Conservation (phyloP, 2,329 filamentous ascomycete genomes). For the Aspergillus pseudoterreus region DNA sequence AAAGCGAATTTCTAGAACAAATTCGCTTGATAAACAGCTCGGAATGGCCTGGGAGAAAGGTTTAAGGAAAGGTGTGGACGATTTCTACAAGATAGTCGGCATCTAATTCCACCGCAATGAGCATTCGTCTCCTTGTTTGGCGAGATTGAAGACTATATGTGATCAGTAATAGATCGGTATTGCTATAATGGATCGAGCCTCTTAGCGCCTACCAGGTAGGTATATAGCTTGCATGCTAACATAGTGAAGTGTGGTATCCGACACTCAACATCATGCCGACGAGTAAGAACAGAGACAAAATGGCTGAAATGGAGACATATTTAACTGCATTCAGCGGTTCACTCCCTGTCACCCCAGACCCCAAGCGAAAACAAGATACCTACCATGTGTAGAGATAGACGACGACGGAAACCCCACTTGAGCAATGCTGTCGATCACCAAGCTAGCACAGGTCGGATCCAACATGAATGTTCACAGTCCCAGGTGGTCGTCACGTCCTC, state of each 20-base stretch:
- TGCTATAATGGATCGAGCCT: too few species aligned
- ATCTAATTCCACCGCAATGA: too few species aligned
- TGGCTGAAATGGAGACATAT: too few species aligned
- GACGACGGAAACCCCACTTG: constrained; percentile 6
- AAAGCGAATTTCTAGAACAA: constrained; percentile 53
- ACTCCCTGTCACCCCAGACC: neutral
- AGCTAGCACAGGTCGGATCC: constrained; percentile 7
- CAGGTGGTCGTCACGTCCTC: neutral
- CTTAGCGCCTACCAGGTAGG: too few species aligned
- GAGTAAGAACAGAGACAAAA: too few species aligned
- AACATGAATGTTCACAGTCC: neutral
- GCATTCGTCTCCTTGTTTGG: too few species aligned
- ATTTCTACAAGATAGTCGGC: constrained; percentile 22
- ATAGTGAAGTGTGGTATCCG: too few species aligned
- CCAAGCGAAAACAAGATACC: constrained; percentile 10
- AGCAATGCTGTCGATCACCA: constrained; percentile 11
- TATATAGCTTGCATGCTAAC: too few species aligned
- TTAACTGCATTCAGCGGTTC: too few species aligned
- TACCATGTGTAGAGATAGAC: constrained; percentile 1
- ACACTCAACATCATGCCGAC: too few species aligned
- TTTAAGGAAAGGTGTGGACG: constrained; percentile 31
- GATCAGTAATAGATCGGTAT: too few species aligned
- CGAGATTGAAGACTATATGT: too few species aligned
- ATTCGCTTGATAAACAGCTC: constrained; percentile 40
- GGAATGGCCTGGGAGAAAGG: constrained; percentile 35